A percentile compares a stretch with the other conserved stretches of the same genome.
phyloP scores from a whole-genome alignment of 2,329 filamentous ascomycete genomes.

The Colletotrichum sp. region DNA sequence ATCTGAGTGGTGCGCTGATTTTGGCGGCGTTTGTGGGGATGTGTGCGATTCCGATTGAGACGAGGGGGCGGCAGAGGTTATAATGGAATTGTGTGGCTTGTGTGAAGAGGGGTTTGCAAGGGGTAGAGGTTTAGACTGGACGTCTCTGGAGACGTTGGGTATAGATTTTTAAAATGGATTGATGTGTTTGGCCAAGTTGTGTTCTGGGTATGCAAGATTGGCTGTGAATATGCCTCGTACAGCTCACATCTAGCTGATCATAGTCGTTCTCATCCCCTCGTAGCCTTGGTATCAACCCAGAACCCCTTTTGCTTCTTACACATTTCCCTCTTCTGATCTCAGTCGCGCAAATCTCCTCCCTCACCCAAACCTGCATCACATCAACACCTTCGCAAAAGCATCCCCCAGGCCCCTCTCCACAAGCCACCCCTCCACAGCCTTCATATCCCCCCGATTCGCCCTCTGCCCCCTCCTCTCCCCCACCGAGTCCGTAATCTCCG shows the following conservation, averaged over 20 bases:
- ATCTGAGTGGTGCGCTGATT: conserved; percentile 61
- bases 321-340: too few relatives aligned
- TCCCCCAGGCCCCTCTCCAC: conserved; percentile 47
- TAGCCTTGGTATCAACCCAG: background rate
- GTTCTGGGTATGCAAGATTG: background rate
- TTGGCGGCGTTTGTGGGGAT: conserved; percentile 65
- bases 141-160: background rate
- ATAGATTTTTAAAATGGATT: background rate
- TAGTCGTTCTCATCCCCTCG: too few relatives aligned
- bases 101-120: background rate
- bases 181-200: background rate
- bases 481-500: conserved; percentile 57
- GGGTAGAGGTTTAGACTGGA: fast-evolving
- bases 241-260: background rate
- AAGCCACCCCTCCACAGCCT: conserved; percentile 55
- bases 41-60: conserved; percentile 68
- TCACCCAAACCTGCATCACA: conserved; percentile 28
- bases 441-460: conserved; percentile 59
- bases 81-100: conserved; percentile 30
- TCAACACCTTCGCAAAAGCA: conserved; percentile 47
- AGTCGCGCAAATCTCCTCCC: background rate
- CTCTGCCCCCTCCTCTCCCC: conserved; percentile 53
- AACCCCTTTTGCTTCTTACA: background rate
- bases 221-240: fast-evolving
- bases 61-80: conserved; percentile 62